phyloP scores from a whole-genome alignment of 2,329 filamentous ascomycete genomes.

The Talaromyces sp. region DNA sequence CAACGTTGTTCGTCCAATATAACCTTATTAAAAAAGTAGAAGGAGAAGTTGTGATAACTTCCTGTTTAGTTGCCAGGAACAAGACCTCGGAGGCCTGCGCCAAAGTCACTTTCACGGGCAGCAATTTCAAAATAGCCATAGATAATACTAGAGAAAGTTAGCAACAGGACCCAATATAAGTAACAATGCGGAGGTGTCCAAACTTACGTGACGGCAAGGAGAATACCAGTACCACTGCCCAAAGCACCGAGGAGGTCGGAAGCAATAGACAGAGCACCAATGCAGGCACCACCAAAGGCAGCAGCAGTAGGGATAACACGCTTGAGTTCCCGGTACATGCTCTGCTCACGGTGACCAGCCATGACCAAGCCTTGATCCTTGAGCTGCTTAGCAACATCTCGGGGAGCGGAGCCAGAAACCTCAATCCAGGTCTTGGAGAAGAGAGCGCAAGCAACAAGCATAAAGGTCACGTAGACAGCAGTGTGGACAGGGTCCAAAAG shows the following conservation, averaged over 20 bases:
- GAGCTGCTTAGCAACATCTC: slow-evolving; percentile 98
- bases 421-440: slow-evolving; percentile 99
- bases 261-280: slow-evolving; percentile 91
- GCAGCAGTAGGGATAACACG: slow-evolving; percentile 97
- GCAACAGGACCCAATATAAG: not conserved
- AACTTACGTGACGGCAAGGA: slow-evolving; percentile 95
- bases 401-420: slow-evolving; percentile 93
- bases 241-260: slow-evolving; percentile 94
- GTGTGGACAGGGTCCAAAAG: slow-evolving; percentile 97
- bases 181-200: not conserved
- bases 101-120: slow-evolving; percentile 94
- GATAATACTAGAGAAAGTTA: slow-evolving; percentile 67
- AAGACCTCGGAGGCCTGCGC: slow-evolving; percentile 63
- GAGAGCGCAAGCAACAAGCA: slow-evolving; percentile 93
- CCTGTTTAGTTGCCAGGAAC: slow-evolving; percentile 46
- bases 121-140: slow-evolving; percentile 99
- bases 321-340: slow-evolving; percentile 99
- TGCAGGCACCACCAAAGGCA: slow-evolving; percentile 97
- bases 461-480: slow-evolving; percentile 90
- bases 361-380: slow-evolving; percentile 99
- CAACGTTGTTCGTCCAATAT: slow-evolving; percentile 13
- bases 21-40: slow-evolving; percentile 21
- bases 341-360: slow-evolving; percentile 98
- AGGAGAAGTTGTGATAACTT: slow-evolving; percentile 12
- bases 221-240: slow-evolving; percentile 93